phyloP scores from a whole-genome alignment of 345 rosid genomes.

The Corymbia maculata region DNA sequence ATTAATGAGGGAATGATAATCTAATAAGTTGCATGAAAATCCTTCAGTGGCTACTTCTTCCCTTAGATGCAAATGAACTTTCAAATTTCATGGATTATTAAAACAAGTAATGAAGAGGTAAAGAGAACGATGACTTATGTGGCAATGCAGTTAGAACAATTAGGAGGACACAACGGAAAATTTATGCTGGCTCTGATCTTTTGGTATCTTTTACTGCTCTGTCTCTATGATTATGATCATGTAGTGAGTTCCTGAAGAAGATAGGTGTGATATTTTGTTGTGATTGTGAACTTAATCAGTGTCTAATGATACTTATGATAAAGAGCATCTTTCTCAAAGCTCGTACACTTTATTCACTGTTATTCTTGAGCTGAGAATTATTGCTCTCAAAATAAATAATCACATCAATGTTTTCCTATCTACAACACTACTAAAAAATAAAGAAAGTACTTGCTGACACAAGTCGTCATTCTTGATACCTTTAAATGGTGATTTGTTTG shows the following conservation, averaged over 20 bases:
- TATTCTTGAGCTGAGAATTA: not conserved
- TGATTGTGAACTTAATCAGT: not conserved
- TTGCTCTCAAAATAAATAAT: not conserved
- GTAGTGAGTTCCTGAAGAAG: not conserved
- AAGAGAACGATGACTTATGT: not conserved
- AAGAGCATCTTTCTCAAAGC: not conserved
- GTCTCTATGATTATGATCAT: not conserved
- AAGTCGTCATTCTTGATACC: not conserved
- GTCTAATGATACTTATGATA: not conserved
- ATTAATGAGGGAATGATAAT: not conserved
- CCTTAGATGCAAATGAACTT: not conserved
- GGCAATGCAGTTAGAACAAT: not conserved
- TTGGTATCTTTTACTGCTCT: not conserved
- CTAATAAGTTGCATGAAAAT: not conserved
- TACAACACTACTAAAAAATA: not conserved
- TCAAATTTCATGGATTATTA: not conserved
- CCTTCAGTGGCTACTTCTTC: not conserved
- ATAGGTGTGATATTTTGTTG: not conserved
- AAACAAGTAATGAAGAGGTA: not conserved
- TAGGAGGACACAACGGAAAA: not conserved
- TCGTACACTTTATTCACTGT: not conserved
- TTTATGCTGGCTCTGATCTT: not conserved
- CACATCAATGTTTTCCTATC: not conserved
- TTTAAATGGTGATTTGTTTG: not conserved
- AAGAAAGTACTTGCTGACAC: not conserved